These are phyloP conservation scores for Daldinia concentrica DNA, from an alignment of 495 filamentous ascomycete genomes.

Conservation along the genomic window DNA sequence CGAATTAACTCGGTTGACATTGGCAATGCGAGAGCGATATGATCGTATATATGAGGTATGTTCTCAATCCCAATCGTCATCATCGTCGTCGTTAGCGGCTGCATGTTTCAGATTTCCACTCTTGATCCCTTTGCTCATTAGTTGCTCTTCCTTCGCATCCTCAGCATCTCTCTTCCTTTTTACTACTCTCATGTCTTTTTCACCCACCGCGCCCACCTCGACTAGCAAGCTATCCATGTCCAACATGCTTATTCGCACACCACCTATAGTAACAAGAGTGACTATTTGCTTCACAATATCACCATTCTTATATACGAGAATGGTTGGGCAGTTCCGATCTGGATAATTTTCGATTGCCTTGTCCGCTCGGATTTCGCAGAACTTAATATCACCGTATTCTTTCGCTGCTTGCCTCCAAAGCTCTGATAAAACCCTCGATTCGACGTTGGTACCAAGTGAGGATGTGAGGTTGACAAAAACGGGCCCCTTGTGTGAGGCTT, in stretches of 20 bases:
- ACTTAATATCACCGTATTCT: slow-evolving; percentile 93
- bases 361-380: slow-evolving; percentile 92
- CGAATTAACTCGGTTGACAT: neutral
- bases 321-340: slow-evolving; percentile 92
- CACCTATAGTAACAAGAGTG: slow-evolving; percentile 80
- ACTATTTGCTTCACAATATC: slow-evolving; percentile 91
- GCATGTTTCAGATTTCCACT: slow-evolving; percentile 50
- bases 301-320: slow-evolving; percentile 89
- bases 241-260: slow-evolving; percentile 69
- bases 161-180: slow-evolving; percentile 68
- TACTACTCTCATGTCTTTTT: slow-evolving; percentile 79
- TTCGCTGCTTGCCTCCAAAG: slow-evolving; percentile 86
- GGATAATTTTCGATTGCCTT: slow-evolving; percentile 98
- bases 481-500: slow-evolving; percentile 74
- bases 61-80: slow-evolving; percentile 81
- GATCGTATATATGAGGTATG: neutral
- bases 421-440: slow-evolving; percentile 82
- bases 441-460: slow-evolving; percentile 76
- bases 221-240: slow-evolving; percentile 80
- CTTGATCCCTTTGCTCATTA: slow-evolving; percentile 57
- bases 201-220: slow-evolving; percentile 77
- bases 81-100: slow-evolving; percentile 64
- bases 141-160: slow-evolving; percentile 62
- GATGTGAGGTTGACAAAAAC: slow-evolving; percentile 91
- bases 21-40: neutral